These are phyloP conservation scores for Aspergillus ostianus DNA, from an alignment of 495 filamentous ascomycete genomes.

Conservation along the genomic window DNA sequence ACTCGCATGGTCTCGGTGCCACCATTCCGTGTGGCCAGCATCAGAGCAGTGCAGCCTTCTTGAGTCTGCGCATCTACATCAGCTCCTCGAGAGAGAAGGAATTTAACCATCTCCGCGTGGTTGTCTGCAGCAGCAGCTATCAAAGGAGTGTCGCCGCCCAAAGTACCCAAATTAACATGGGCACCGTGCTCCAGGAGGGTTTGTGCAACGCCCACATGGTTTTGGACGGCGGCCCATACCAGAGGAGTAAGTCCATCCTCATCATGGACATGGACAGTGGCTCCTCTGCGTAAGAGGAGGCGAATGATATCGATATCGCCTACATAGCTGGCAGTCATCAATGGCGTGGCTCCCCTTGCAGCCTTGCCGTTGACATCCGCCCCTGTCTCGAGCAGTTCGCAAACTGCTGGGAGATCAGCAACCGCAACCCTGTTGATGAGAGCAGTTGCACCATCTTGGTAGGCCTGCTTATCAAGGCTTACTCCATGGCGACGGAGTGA, in stretches of 20 bases:
- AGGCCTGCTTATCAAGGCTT: constrained; percentile 5
- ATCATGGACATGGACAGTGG: constrained; percentile 20
- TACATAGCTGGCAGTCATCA: constrained; percentile 43
- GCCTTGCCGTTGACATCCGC: constrained; percentile 24
- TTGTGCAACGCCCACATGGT: constrained; percentile 4
- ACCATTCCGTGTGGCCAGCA: constrained; percentile 16
- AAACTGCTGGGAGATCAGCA: background rate
- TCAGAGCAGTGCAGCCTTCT: constrained; percentile 24
- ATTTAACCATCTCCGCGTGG: constrained; percentile 11
- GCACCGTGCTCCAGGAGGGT: constrained; percentile 13
- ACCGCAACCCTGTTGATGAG: constrained; percentile 1
- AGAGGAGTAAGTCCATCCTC: constrained; percentile 15
- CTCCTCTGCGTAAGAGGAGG: constrained; percentile 25
- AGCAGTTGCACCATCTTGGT: background rate
- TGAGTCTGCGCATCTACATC: constrained; percentile 18
- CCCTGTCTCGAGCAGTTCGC: constrained; percentile 23
- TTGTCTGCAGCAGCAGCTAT: constrained; percentile 7
- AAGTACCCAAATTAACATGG: background rate
- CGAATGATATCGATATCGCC: constrained; percentile 18
- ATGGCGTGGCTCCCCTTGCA: constrained; percentile 32
- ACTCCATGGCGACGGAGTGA: constrained; percentile 7
- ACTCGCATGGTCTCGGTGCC: constrained; percentile 1
- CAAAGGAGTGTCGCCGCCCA: background rate
- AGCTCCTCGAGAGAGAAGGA: constrained; percentile 21
- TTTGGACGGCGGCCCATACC: background rate